Evolutionary conservation across 768 basidiomycete genomes (phyloP).

Genomic region (Pisolithus marmoratus): DNA sequence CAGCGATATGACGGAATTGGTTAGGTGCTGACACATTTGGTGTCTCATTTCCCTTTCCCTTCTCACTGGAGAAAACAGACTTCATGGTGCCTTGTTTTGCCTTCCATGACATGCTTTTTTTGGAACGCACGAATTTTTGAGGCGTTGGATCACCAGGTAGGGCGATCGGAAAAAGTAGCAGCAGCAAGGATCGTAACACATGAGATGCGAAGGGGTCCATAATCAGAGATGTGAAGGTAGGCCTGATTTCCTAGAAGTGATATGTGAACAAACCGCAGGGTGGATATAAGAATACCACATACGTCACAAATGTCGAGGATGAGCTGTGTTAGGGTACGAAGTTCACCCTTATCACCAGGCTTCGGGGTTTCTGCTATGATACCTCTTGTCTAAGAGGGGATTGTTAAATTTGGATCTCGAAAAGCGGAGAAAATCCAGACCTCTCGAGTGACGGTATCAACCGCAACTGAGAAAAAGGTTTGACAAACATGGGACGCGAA

Average conservation of each 20-base stretch:
- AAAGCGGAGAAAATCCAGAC: slow-evolving; percentile 28
- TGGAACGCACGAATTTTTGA: slow-evolving; percentile 60
- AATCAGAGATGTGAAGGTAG: slow-evolving; percentile 56
- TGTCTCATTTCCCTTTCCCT: slow-evolving; percentile 31
- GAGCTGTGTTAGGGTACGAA: slow-evolving; percentile 59
- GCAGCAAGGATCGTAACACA: slow-evolving; percentile 73
- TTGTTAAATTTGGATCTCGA: not conserved
- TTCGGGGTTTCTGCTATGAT: slow-evolving; percentile 46
- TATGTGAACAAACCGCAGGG: slow-evolving; percentile 11
- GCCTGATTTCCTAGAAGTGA: slow-evolving; percentile 58
- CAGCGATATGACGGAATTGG: slow-evolving; percentile 43
- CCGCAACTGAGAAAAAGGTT: slow-evolving; percentile 69
- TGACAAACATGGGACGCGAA: slow-evolving; percentile 97
- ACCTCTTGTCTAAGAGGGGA: slow-evolving; percentile 41
- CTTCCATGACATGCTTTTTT: slow-evolving; percentile 80
- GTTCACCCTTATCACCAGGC: slow-evolving; percentile 52
- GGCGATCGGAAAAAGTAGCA: slow-evolving; percentile 65
- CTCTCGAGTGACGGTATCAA: slow-evolving; percentile 64
- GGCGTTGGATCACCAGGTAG: slow-evolving; percentile 34
- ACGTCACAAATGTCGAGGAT: slow-evolving; percentile 64
- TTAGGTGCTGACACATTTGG: slow-evolving; percentile 30
- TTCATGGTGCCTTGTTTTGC: slow-evolving; percentile 75
- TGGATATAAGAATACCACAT: slow-evolving; percentile 10
- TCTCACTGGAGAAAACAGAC: slow-evolving; percentile 58
- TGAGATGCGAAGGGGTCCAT: slow-evolving; percentile 91